Percentiles rank a stretch among this genome's conserved stretches.
Evolutionary conservation across 75 land plant species (phyloP).

Genomic region (Cunninghamia lanceolata): DNA sequence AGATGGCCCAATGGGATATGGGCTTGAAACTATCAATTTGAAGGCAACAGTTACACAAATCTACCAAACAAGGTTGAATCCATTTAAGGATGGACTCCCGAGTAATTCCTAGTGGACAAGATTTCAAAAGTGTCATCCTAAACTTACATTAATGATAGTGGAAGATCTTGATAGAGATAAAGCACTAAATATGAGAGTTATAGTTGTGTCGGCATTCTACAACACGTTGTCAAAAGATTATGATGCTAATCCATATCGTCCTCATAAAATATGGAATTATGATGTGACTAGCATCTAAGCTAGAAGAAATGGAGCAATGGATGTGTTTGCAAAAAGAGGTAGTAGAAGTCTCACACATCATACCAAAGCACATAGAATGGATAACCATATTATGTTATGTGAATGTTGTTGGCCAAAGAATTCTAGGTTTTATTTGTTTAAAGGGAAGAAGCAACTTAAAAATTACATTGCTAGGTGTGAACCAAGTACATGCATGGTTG

Average conservation of each 20-base stretch:
- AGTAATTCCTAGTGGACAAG: not conserved
- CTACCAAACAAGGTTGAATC: not conserved
- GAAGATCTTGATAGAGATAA: not conserved
- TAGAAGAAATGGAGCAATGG: not conserved
- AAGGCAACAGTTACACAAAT: not conserved
- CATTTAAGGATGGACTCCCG: not conserved
- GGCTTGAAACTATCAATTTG: not conserved
- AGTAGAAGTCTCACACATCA: not conserved
- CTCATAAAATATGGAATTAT: not conserved
- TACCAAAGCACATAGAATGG: not conserved
- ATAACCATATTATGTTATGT: slow-evolving; percentile 1
- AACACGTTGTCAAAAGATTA: not conserved
- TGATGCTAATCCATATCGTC: not conserved
- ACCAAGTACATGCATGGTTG: not conserved
- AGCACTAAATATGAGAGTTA: not conserved
- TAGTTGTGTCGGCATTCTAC: not conserved
- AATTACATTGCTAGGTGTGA: not conserved
- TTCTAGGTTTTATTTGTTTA: not conserved
- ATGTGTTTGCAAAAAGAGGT: not conserved
- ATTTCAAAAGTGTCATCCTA: not conserved
- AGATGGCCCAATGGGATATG: not conserved
- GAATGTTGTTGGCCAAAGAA: not conserved
- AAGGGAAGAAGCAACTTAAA: not conserved
- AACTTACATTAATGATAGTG: not conserved
- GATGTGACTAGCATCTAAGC: not conserved